These are phyloP conservation scores for Alternaria sp. DNA, from an alignment of 2,329 filamentous ascomycete genomes.

Conservation along the genomic window DNA sequence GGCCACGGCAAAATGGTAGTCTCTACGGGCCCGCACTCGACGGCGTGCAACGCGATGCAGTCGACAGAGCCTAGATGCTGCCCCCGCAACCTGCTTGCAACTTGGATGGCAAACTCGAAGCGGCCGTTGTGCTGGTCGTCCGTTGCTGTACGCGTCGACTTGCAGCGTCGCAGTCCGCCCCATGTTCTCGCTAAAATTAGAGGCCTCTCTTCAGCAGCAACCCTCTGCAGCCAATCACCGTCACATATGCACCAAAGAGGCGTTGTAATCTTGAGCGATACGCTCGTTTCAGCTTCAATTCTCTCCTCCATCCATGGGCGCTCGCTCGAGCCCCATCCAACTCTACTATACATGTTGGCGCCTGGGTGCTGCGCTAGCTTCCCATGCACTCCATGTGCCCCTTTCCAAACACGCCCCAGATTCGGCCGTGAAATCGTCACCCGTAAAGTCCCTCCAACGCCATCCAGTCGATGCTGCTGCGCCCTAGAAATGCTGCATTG, in stretches of 20 bases:
- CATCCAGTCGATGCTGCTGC: slow-evolving; percentile 31
- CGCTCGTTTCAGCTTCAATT: slow-evolving; percentile 34
- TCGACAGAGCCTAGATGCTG: slow-evolving; percentile 19
- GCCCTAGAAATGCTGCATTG: slow-evolving; percentile 33
- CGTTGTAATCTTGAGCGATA: slow-evolving; percentile 28
- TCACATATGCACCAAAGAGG: slow-evolving; percentile 18
- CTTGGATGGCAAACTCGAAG: slow-evolving; percentile 16
- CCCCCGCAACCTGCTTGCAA: slow-evolving; percentile 19
- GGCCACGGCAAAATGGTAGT: slow-evolving; percentile 38
- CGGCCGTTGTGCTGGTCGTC: slow-evolving; percentile 17
- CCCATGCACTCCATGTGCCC: slow-evolving; percentile 23
- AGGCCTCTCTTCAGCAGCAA: slow-evolving; percentile 12
- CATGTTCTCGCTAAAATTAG: slow-evolving; percentile 28
- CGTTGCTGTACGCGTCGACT: slow-evolving; percentile 16
- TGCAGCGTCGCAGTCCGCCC: slow-evolving; percentile 16
- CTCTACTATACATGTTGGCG: slow-evolving; percentile 39
- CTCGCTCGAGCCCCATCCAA: slow-evolving; percentile 26
- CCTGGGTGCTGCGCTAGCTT: slow-evolving; percentile 45
- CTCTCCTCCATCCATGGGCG: slow-evolving; percentile 20
- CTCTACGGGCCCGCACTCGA: slow-evolving; percentile 36
- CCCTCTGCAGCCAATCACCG: slow-evolving; percentile 22
- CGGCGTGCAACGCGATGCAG: slow-evolving; percentile 30
- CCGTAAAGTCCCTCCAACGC: slow-evolving; percentile 35
- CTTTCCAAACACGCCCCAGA: slow-evolving; percentile 9
- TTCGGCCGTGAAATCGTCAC: slow-evolving; percentile 31